Evolutionary conservation across 2,329 filamentous ascomycete genomes (phyloP).

Genomic region (Fusarium secorum): DNA sequence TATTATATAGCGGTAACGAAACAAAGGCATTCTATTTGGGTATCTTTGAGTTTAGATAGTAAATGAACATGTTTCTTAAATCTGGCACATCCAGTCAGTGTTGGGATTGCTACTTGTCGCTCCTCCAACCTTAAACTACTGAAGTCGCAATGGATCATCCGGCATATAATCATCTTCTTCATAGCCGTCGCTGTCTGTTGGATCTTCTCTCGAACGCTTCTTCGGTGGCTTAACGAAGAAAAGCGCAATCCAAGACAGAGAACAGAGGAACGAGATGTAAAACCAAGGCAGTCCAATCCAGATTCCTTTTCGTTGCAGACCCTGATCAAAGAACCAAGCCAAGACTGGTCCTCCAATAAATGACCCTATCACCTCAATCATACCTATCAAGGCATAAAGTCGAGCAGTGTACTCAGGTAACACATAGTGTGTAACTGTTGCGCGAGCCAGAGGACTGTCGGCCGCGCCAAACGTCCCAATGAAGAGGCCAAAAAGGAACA

Average conservation of each 20-base stretch:
- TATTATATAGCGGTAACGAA: not conserved
- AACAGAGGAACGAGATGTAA: constrained; percentile 47
- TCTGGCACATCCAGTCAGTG: not conserved
- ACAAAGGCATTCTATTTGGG: constrained; percentile 4
- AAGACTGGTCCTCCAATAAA: constrained; percentile 52
- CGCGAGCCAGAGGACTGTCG: constrained; percentile 49
- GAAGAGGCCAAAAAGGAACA: constrained; percentile 51
- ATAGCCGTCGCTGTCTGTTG: constrained; percentile 21
- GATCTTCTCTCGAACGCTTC: constrained; percentile 24
- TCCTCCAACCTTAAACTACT: constrained; percentile 6
- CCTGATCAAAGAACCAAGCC: constrained; percentile 50
- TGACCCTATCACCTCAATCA: constrained; percentile 50
- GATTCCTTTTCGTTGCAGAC: constrained; percentile 46
- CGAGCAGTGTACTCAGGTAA: constrained; percentile 49
- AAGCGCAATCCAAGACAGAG: constrained; percentile 41
- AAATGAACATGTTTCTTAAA: not conserved
- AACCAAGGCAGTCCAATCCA: constrained; percentile 53
- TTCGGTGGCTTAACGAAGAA: constrained; percentile 47
- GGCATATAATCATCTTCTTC: constrained; percentile 36
- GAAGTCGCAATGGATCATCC: constrained; percentile 37
- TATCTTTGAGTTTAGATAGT: constrained; percentile 5
- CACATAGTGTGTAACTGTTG: constrained; percentile 52
- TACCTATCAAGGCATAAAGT: constrained; percentile 52
- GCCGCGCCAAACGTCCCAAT: constrained; percentile 51
- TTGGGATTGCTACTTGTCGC: not conserved